A percentile compares a stretch with the other conserved stretches of the same genome.
Conservation (phyloP, 2,329 filamentous ascomycete species). For the Verticillium isaacii region DNA sequence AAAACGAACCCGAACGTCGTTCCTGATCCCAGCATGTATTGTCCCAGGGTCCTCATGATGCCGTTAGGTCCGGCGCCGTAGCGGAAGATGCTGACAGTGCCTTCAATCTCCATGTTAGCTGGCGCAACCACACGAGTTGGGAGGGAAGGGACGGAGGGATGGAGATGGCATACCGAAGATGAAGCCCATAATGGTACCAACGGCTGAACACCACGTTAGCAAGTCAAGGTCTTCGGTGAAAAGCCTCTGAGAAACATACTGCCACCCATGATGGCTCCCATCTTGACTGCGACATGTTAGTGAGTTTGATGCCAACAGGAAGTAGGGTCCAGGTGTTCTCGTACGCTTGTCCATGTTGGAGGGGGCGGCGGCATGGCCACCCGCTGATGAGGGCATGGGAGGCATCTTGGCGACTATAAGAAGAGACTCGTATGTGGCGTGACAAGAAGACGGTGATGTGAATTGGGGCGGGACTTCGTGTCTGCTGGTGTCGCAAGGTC, state of each 20-base stretch:
- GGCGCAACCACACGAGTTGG: conserved; percentile 1
- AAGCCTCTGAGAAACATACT: conserved; percentile 57
- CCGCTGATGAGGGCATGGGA: conserved; percentile 32
- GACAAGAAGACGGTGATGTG: not conserved
- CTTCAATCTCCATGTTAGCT: conserved; percentile 36
- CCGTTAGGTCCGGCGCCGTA: conserved; percentile 92
- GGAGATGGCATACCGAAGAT: conserved; percentile 69
- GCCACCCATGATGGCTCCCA: conserved; percentile 97
- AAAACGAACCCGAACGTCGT: conserved; percentile 81
- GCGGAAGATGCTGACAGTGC: conserved; percentile 89
- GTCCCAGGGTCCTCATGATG: conserved; percentile 87
- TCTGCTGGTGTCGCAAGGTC: not conserved
- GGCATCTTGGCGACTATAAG: conserved; percentile 25
- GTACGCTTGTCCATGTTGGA: conserved; percentile 53
- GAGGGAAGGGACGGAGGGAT: conserved; percentile 1
- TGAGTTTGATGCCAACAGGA: not conserved
- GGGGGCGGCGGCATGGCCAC: conserved; percentile 34
- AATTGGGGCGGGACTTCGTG: not conserved
- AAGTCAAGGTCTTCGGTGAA: not conserved
- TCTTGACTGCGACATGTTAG: conserved; percentile 66
- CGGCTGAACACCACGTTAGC: conserved; percentile 56
- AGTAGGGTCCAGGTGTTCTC: conserved; percentile 3
- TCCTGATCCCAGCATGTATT: conserved; percentile 94
- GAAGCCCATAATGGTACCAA: conserved; percentile 94
- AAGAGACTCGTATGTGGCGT: not conserved